Percentiles rank a stretch among this genome's conserved stretches.
Evolutionary conservation across 176 grass and related monocot species (phyloP).

Genomic region (Ampelocalamus luodianensis): DNA sequence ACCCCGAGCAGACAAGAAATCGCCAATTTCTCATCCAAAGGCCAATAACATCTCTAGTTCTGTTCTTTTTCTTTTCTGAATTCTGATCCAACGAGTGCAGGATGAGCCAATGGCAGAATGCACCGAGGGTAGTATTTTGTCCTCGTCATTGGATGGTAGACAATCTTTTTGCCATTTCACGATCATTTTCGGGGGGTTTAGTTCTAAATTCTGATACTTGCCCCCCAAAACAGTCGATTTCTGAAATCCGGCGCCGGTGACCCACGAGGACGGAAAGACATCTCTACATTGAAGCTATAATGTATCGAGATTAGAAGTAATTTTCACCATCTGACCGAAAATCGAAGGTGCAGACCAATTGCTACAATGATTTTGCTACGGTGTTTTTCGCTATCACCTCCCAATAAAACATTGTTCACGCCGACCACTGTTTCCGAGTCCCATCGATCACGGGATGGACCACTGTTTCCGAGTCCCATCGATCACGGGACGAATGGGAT

Average conservation of each 20-base stretch:
- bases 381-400: no score
- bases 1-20: neutral
- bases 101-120: conserved; percentile 15
- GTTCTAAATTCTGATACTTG: neutral
- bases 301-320: no score
- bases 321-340: no score
- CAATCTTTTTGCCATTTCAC: neutral
- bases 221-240: conserved; percentile 11
- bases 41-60: neutral
- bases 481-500: conserved; percentile 50
- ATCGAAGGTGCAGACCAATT: no score
- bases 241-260: conserved; percentile 31
- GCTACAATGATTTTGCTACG: no score
- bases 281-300: no score
- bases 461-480: conserved; percentile 33
- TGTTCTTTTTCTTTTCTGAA: neutral
- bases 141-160: no score
- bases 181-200: neutral
- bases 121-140: neutral
- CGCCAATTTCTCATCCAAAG: neutral
- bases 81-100: neutral
- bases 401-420: no score
- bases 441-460: conserved; percentile 39
- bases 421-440: conserved; percentile 18
- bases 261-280: neutral